A percentile compares a stretch with the other conserved stretches of the same genome.
These are phyloP conservation scores for Ophiostoma montium DNA, from an alignment of 2,329 filamentous ascomycete genomes.

Conservation along the genomic window DNA sequence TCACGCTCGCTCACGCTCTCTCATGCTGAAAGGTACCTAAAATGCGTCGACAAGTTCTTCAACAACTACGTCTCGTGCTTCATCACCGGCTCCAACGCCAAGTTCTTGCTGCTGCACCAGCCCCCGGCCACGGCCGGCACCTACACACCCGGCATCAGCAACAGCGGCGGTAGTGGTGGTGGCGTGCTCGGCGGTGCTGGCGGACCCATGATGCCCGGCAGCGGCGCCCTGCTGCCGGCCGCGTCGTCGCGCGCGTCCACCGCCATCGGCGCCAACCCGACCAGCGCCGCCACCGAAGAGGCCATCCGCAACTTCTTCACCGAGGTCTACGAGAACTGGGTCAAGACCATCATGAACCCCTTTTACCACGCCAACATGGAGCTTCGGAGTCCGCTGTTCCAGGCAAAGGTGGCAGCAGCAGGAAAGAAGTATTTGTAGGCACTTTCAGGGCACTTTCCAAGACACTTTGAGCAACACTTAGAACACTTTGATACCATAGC, in stretches of 20 bases:
- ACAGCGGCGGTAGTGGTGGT: too few species aligned
- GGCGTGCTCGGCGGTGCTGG: conserved; percentile 10
- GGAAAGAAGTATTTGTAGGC: conserved; percentile 76
- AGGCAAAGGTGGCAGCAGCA: conserved; percentile 65
- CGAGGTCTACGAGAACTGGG: conserved; percentile 92
- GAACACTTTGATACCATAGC: background rate
- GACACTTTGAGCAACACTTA: too few species aligned
- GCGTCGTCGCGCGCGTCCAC: conserved; percentile 43
- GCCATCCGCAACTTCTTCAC: conserved; percentile 88
- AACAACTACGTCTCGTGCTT: conserved; percentile 93
- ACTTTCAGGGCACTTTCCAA: background rate
- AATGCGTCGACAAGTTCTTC: conserved; percentile 92
- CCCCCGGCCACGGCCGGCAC: conserved; percentile 28
- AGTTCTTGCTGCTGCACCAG: conserved; percentile 88
- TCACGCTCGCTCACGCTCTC: background rate
- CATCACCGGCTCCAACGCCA: conserved; percentile 80
- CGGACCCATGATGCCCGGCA: conserved; percentile 1
- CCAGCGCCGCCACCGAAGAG: conserved; percentile 82
- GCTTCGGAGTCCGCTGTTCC: conserved; percentile 76
- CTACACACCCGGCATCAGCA: conserved; percentile 10
- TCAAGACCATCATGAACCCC: conserved; percentile 94
- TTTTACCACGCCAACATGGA: conserved; percentile 82
- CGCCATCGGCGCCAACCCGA: conserved; percentile 72
- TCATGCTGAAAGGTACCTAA: conserved; percentile 82
- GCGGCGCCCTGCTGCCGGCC: conserved; percentile 12